Evolutionary conservation across 495 filamentous ascomycete species (phyloP), one percentile per base, ranked within the genome.

Genomic region (Penicillium goetzii): DNA sequence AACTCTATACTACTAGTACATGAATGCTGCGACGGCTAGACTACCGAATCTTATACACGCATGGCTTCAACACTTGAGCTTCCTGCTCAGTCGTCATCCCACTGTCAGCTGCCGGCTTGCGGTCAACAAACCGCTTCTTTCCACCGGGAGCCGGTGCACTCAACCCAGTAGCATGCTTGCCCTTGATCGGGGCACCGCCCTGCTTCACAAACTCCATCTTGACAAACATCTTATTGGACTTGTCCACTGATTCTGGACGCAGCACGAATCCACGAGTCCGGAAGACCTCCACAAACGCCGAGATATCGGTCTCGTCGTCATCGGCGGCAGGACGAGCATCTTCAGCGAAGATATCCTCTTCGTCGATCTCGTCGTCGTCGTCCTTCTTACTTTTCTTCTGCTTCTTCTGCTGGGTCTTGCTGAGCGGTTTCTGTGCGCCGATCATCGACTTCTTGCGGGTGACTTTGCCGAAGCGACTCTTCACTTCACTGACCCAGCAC

Each of bases 141-240:
- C 73, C 74, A 52, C 69, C 58, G 56, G 79, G 68, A 58, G 79
- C 56, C 65, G 77, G 63, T 65, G 66, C 63, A 72, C 70, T 64
- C 62, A 54, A 72, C 2, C 55, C 83, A 56, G 76, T 71, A 26
- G 77, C 85, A 64, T 88, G 82, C 75, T 93, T 95, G 10, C 91
- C 90, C 74, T 84, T 88, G 14, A 81, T 76, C 4, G 90, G 88
- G 41, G 86, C 67, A 61, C 76, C 80, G 26, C 82, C 82, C 28
- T 81, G 85, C 79, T 97, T 98, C 58, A 95, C 81, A 79, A 99
- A 98, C 67, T 86, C 84, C 92, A 99, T 94, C 72, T 87, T 89
- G 56, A 98, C 92, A 83, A 99, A 99, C 95, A 99, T 99, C 79
- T 91, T 96, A 78, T 99, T 99, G 36, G 81, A 84, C 72, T 92